phyloP scores from a whole-genome alignment of 2,329 filamentous ascomycete genomes.

The Epichloe brachyelytri region DNA sequence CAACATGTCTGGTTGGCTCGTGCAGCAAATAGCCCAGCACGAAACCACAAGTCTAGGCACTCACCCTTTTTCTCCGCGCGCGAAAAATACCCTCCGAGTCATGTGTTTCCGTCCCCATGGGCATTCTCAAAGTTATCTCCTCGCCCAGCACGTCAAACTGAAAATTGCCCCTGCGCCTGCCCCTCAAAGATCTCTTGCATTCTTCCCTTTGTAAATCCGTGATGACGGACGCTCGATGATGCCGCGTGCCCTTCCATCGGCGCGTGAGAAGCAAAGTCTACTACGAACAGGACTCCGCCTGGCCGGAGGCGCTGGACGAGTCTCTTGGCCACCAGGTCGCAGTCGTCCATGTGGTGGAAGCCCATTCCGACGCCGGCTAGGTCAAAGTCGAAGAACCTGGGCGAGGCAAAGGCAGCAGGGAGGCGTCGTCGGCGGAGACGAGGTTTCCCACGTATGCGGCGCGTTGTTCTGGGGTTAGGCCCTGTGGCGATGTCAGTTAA shows the following conservation, averaged over 20 bases:
- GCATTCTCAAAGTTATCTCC: slow-evolving; percentile 28
- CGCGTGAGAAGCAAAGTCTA: slow-evolving; percentile 52
- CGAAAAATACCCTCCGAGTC: slow-evolving; percentile 26
- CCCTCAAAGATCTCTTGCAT: slow-evolving; percentile 48
- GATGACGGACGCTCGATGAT: slow-evolving; percentile 44
- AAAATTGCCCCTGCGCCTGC: slow-evolving; percentile 49
- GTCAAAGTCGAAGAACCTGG: slow-evolving; percentile 58
- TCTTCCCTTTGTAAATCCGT: slow-evolving; percentile 50
- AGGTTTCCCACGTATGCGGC: slow-evolving; percentile 46
- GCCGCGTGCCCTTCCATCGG: slow-evolving; percentile 13
- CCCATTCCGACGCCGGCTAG: slow-evolving; percentile 48
- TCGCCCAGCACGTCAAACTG: slow-evolving; percentile 40
- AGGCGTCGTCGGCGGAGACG: slow-evolving; percentile 28
- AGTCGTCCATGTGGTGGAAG: slow-evolving; percentile 57
- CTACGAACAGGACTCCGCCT: slow-evolving; percentile 53
- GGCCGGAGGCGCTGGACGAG: slow-evolving; percentile 49
- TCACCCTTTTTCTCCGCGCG: slow-evolving; percentile 11
- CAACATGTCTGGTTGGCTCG: too few relatives aligned
- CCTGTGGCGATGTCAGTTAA: slow-evolving; percentile 18
- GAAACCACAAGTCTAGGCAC: too few relatives aligned
- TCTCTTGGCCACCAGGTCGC: slow-evolving; percentile 42
- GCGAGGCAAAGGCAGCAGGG: slow-evolving; percentile 42
- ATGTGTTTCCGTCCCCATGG: slow-evolving; percentile 19
- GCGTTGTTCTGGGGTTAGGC: slow-evolving; percentile 39
- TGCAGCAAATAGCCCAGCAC: too few relatives aligned